Evolutionary conservation across 225 moss, liverwort and hornwort genomes (phyloP).

Genomic region (Ulota crispa): DNA sequence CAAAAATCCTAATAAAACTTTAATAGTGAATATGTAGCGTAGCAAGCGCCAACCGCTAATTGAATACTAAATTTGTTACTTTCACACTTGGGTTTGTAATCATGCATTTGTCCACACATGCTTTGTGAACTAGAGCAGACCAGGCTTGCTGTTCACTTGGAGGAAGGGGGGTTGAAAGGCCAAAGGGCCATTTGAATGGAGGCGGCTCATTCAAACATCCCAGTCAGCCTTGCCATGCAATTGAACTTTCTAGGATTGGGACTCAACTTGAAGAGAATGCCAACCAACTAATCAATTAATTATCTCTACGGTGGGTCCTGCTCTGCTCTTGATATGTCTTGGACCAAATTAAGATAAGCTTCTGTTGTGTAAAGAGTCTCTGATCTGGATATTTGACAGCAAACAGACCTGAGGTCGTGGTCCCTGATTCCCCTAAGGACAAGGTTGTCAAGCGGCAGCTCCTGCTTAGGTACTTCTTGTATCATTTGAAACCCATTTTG

Average conservation of each 20-base stretch:
- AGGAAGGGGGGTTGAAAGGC: neutral
- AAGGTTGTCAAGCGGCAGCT: neutral
- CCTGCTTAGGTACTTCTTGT: neutral
- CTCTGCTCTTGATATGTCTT: neutral
- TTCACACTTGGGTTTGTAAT: too few relatives aligned
- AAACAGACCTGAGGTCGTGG: neutral
- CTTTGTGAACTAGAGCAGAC: neutral
- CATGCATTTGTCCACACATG: too few relatives aligned
- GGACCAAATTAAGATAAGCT: conserved; percentile 1
- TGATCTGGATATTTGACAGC: neutral
- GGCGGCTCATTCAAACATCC: neutral
- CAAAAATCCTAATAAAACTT: too few relatives aligned
- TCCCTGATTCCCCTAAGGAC: neutral
- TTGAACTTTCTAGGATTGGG: neutral
- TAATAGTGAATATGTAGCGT: too few relatives aligned
- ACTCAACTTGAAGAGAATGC: neutral
- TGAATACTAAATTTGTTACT: too few relatives aligned
- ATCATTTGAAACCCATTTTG: too few relatives aligned
- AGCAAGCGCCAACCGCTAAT: too few relatives aligned
- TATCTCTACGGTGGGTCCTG: neutral
- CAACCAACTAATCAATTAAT: neutral
- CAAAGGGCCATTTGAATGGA: neutral
- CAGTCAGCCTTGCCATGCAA: conserved; percentile 10
- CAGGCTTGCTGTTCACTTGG: neutral
- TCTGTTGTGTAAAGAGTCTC: neutral